Base-by-base conservation (phyloP, 2,329 filamentous ascomycete species). In the Apiospora kogelbergensis region DNA sequence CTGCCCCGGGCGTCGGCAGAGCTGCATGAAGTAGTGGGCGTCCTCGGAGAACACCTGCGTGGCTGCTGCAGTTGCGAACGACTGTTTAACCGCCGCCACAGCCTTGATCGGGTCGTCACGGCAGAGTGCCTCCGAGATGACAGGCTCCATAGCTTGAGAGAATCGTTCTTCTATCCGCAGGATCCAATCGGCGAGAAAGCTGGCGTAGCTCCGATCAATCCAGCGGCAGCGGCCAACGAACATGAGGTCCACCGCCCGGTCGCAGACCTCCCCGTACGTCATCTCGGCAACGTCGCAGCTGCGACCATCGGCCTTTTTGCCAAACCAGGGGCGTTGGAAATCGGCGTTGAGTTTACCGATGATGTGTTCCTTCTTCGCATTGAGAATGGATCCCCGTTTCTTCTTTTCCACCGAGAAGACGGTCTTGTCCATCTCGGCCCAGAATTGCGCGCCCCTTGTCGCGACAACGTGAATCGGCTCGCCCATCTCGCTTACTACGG, bases 251-350 rank as follows among this genome's bases (percentile, higher is more conserved):
- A 84, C 79, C 77, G 84, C 79, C 37, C 83, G 81, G 45, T 77
- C 76, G 17, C 84, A 73, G 15, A 85, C 82, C 71, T 84, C 82
- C 24, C 74, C 74, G 63, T 84, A 84, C 0, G 83, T 84, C 83
- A 85, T 84, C 57, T 84, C 81, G 66, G 81, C 80, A 15, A 85
- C 75, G 64, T 84, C 83, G 11, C 82, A 81, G 15, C 79, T 78
- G 67, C 82, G 77, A 44, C 81, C 82, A 7, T 77, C 76, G 66
- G 78, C 76, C 73, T 82, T 83, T 53, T 75, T 76, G 22, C 82
- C 83, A 67, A 85, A 85, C 83, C 83, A 85, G 15, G 82, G 80
- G 69, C 84, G 84, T 66, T 83, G 81, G 75, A 82, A 84, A 71
- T 85, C 83, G 63, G 80, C 80, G 73, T 85, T 85, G 22, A 85